phyloP scores from a whole-genome alignment of 768 basidiomycete genomes.

The Russula olivacea region DNA sequence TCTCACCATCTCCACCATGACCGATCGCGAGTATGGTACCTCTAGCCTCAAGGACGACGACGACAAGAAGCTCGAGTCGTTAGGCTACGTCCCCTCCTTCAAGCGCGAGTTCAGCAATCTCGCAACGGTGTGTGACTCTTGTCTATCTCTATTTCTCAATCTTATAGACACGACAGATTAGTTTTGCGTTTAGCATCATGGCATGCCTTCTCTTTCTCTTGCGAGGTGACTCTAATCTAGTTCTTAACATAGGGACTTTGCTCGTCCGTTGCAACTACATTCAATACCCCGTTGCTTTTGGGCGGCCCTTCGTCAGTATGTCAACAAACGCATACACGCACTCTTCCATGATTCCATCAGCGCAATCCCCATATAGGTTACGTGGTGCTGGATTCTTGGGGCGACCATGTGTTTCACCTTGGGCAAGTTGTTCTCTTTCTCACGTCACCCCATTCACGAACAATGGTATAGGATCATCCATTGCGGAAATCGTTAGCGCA shows the following conservation, averaged over 20 bases:
- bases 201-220: constrained; percentile 27
- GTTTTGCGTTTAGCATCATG: constrained; percentile 78
- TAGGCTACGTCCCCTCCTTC: constrained; percentile 76
- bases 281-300: constrained; percentile 64
- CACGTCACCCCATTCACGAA: background rate
- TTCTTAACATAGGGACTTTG: constrained; percentile 51
- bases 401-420: constrained; percentile 69
- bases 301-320: constrained; percentile 65
- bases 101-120: constrained; percentile 80
- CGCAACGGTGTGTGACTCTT: constrained; percentile 51
- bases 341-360: background rate
- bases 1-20: constrained; percentile 9
- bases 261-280: constrained; percentile 71
- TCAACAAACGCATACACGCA: constrained; percentile 3
- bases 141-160: background rate
- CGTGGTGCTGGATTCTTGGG: constrained; percentile 74
- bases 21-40: background rate
- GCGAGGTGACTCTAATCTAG: constrained; percentile 1
- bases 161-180: constrained; percentile 41
- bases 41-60: constrained; percentile 37
- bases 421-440: constrained; percentile 30
- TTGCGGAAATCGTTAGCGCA: constrained; percentile 72
- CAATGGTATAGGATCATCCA: constrained; percentile 42
- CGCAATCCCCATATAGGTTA: constrained; percentile 35
- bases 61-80: constrained; percentile 55